These are phyloP conservation scores for Cajanus cajan DNA, from an alignment of 306 rosid genomes.

Conservation along the genomic window DNA sequence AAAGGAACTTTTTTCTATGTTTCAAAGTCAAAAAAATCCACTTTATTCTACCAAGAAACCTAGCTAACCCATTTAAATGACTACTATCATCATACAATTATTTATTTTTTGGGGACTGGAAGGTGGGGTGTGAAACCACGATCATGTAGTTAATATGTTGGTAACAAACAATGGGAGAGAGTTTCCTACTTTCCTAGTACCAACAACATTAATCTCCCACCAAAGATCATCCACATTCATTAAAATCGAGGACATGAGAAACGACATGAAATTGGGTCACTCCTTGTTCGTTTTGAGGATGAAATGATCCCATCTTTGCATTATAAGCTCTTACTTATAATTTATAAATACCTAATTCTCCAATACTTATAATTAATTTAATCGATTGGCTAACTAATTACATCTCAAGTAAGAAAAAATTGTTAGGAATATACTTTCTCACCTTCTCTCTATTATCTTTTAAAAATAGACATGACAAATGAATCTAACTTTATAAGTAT, in stretches of 20 bases:
- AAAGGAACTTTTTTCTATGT: neutral
- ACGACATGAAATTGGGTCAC: neutral
- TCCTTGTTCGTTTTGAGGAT: neutral
- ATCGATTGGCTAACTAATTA: no score
- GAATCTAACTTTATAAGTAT: no score
- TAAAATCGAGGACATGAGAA: neutral
- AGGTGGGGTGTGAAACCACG: neutral
- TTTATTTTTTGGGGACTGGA: neutral
- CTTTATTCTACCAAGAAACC: constrained; percentile 11
- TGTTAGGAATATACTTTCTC: no score
- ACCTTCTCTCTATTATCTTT: no score
- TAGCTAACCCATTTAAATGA: constrained; percentile 30
- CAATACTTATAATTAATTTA: no score
- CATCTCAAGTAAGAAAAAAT: no score
- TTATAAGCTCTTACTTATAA: neutral
- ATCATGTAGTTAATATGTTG: neutral
- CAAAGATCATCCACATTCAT: constrained; percentile 8
- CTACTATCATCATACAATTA: neutral
- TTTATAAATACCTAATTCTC: neutral
- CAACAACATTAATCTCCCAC: constrained; percentile 23
- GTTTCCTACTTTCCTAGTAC: neutral
- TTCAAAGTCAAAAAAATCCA: constrained; percentile 33
- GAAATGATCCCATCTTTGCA: neutral
- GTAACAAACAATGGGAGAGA: neutral
- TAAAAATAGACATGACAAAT: no score